A percentile compares a stretch with the other conserved stretches of the same genome.
Evolutionary conservation across 805 yeast genomes (phyloP).

Genomic region (Yamadazyma insecticola): DNA sequence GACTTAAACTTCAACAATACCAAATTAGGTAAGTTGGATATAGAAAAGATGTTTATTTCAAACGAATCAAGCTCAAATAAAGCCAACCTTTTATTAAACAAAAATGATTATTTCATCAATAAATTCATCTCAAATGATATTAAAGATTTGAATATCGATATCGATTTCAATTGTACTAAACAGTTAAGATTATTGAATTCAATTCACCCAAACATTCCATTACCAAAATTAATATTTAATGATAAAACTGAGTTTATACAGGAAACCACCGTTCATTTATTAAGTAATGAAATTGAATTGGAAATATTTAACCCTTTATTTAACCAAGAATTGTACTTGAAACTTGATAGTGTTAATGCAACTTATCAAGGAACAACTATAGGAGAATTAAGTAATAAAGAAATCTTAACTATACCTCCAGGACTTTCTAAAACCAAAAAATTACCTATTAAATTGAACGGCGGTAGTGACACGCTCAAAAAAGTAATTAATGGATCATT

Average conservation of each 20-base stretch:
- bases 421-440: constrained; percentile 48
- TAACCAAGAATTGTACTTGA: constrained; percentile 41
- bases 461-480: constrained; percentile 44
- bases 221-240: not conserved
- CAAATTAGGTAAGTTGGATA: too few relatives aligned
- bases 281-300: constrained; percentile 51
- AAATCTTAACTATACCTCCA: constrained; percentile 43
- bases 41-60: too few relatives aligned
- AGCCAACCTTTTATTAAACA: too few relatives aligned
- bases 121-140: too few relatives aligned
- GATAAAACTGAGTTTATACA: constrained; percentile 37
- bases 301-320: constrained; percentile 50
- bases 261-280: constrained; percentile 49
- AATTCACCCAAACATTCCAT: constrained; percentile 7
- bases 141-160: too few relatives aligned
- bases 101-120: too few relatives aligned
- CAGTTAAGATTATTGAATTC: constrained; percentile 13
- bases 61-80: too few relatives aligned
- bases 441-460: constrained; percentile 44
- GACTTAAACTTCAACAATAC: too few relatives aligned
- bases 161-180: too few relatives aligned
- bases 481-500: constrained; percentile 50
- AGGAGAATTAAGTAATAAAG: constrained; percentile 42
- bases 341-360: constrained; percentile 45
- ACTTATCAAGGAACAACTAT: constrained; percentile 40